Evolutionary conservation across 495 filamentous ascomycete genomes (phyloP), one percentile per base, ranked within the genome.

Genomic region (Aspergillus campestris): DNA sequence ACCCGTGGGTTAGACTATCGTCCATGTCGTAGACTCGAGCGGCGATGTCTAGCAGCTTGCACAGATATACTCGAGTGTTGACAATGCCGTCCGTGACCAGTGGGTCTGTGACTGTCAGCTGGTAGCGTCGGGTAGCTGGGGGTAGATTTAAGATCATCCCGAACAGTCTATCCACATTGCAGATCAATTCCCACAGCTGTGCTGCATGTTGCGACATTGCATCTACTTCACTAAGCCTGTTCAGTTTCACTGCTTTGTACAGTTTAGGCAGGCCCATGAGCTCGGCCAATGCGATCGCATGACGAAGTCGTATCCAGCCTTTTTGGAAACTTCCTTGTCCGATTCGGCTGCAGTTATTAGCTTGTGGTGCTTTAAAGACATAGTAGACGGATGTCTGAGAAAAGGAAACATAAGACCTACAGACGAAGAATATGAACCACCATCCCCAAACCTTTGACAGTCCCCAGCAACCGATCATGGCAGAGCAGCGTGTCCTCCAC

Each of bases 81-180:
- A 65, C 58, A 13, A 52, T 38, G 12, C 62, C 62, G 14, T 62
- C 37, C 6, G 48, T 15, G 7, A 49, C 14, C 11, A 62, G 14
- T 31, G 51, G 24, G 27, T 34, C 9, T 8, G 40, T 12, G n/a
- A 18, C 44, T 8, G 36, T 39, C 5, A 45, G 47, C 11, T 37
- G 47, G 32, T 60, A 52, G 15, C 44, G 32, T 14, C 42, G 14
- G 4, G 59, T 67, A 27, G 51, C 56, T 0, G 59, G 45, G 8
- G 63, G 57, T 11, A 67, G 47, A 11, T 60, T 61, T 7, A 62
- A 41, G 7, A 65, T 49, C 51, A 62, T 51, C 7, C 52, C 56
- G 8, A 48, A 12, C n/a, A 66, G 38, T 27, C 57, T 45, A 13
- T 66, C 62, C 12, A 56, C 46, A 18, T 48, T 46, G 43, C 59